These are phyloP conservation scores for Nissolia schottii DNA, from an alignment of 306 rosid species.

Conservation along the genomic window DNA sequence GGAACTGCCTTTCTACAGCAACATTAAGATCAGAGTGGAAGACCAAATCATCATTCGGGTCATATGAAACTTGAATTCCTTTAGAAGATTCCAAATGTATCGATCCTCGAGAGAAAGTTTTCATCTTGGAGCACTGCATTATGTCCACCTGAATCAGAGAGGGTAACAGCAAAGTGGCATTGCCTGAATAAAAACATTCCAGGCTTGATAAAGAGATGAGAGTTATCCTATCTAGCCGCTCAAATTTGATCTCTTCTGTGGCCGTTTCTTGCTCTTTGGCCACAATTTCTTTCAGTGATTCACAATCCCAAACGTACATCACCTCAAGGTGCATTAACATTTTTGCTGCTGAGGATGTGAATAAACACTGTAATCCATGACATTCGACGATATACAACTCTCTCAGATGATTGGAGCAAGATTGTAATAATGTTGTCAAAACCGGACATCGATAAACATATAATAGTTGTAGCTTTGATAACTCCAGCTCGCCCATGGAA, in stretches of 20 bases:
- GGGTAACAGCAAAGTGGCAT: not conserved
- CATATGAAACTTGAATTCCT: not conserved
- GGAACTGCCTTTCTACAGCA: not conserved
- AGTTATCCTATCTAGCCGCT: not conserved
- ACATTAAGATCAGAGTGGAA: not conserved
- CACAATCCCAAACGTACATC: rapidly evolving
- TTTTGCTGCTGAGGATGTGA: not conserved
- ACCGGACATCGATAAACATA: rapidly evolving
- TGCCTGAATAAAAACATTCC: not conserved
- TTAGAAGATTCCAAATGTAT: not conserved
- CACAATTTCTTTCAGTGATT: constrained; percentile 11
- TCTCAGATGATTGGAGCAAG: not conserved
- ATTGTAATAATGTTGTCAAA: constrained; percentile 2
- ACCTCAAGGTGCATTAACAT: not conserved
- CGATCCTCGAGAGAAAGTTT: not conserved
- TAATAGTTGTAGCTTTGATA: not conserved
- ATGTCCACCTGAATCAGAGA: not conserved
- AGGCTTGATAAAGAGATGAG: not conserved
- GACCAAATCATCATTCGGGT: not conserved
- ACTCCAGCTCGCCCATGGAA: not conserved
- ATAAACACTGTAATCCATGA: not conserved
- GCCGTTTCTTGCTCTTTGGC: not conserved
- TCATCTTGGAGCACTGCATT: not conserved
- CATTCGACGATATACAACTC: not conserved
- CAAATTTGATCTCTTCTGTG: not conserved